Base-by-base conservation (phyloP, 768 basidiomycete species). In the Gelatoporia subvermispora region DNA sequence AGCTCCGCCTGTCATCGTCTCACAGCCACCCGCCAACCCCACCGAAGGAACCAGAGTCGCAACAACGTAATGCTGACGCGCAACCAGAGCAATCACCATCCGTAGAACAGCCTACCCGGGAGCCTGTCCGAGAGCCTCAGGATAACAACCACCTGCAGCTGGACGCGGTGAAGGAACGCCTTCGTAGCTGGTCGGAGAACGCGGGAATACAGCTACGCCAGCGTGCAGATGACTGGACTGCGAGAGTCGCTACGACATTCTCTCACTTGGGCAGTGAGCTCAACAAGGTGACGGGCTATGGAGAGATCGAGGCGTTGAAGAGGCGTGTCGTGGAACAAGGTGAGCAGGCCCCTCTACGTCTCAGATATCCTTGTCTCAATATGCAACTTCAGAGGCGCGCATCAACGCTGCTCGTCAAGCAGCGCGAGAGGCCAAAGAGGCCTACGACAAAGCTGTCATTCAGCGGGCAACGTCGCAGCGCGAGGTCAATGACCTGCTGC, bases 401-500 rank as follows among this genome's bases (percentile, higher is more conserved):
- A 90, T 97, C 59, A 73, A 79, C 44, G 65, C 71, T 13, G 76
- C 85, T 3, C 80, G 93, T 17, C 68, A 76, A 41, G 80, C 78
- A 4, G 84, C 93, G 0, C 74, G 80, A 35, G 65, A 73, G 28
- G 85, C 92, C 4, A 98, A 98, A 68, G 60, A 65, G 7, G 76
- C 79, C 4, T 85, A 94, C 59, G 88, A 90, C 48, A 68, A 75
- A 47, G 89, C 93, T 0, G 88, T 94, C n/a, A 62, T 77, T 10
- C 73, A 81, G 57, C 85, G 94, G 4, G 84, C 91, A 8, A 75
- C 82, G 38, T 91, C 91, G 3, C 95, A 99, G 64, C 82, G 89
- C n/a, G 88, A 95, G 65, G 91, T 96, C 45, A 98, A 97, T 68
- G 89, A 94, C 62, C 80, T 99, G 2, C 72, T 98, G 15, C 88